Conservation (phyloP, 306 rosid genomes). For the Trifolium repens region DNA sequence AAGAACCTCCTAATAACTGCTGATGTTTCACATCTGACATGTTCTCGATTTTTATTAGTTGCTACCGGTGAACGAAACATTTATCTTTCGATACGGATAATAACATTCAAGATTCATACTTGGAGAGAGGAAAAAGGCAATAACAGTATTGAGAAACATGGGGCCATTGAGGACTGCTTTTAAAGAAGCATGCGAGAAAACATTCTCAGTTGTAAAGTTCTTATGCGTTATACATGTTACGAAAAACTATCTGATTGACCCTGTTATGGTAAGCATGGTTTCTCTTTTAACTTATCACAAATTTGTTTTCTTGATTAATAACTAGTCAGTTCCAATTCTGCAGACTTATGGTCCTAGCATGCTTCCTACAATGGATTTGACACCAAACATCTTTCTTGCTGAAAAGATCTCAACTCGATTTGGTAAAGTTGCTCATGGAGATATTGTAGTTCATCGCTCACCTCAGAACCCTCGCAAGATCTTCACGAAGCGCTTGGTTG, state of each 20-base stretch:
- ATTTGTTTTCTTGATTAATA: constrained; percentile 15
- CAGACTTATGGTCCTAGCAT: constrained; percentile 85
- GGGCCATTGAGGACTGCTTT: constrained; percentile 17
- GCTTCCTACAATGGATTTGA: constrained; percentile 66
- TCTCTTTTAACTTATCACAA: background rate
- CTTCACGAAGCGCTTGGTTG: constrained; percentile 67
- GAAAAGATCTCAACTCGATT: constrained; percentile 64
- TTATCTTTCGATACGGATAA: background rate
- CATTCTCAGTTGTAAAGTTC: constrained; percentile 36
- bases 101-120: constrained; percentile 16
- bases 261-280: constrained; percentile 44
- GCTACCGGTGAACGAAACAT: background rate
- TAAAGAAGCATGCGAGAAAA: constrained; percentile 46
- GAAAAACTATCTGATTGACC: constrained; percentile 44
- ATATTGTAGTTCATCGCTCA: constrained; percentile 58
- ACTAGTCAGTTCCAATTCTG: constrained; percentile 36
- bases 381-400: constrained; percentile 30
- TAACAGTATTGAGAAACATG: constrained; percentile 29
- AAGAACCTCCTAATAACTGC: background rate
- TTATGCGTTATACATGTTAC: constrained; percentile 58
- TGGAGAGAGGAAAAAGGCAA: background rate
- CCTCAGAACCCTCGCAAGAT: constrained; percentile 56
- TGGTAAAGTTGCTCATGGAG: constrained; percentile 58
- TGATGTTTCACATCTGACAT: constrained; percentile 1
- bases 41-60: background rate